Conservation (phyloP, 768 basidiomycete species). For the Mrakia hoshinonis region DNA sequence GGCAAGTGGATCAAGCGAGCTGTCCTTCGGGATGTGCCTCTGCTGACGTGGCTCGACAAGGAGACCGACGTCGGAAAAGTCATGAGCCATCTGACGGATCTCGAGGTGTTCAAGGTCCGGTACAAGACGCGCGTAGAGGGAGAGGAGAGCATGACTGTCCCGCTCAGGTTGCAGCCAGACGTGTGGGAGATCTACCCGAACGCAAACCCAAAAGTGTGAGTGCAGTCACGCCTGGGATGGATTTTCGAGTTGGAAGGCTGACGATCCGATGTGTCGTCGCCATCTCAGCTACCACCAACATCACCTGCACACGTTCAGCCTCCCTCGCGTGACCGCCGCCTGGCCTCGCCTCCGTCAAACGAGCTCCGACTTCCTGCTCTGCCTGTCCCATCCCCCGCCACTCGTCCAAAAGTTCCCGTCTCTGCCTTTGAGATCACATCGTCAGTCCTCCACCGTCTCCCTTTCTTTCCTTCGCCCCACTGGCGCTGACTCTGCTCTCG, state of each 20-base stretch:
- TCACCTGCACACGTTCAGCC: conserved; percentile 17
- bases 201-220: conserved; percentile 20
- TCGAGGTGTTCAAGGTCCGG: conserved; percentile 24
- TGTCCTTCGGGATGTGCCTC: conserved; percentile 17
- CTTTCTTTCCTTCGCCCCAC: neutral
- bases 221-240: neutral
- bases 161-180: neutral
- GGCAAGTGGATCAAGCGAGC: conserved; percentile 19
- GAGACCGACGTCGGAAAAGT: neutral
- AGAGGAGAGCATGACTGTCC: neutral
- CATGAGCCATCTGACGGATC: neutral
- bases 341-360: conserved; percentile 23
- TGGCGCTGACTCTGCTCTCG: neutral
- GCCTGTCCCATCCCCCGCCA: conserved; percentile 16
- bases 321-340: neutral
- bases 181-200: conserved; percentile 17
- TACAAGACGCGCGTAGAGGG: neutral
- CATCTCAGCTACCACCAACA: conserved; percentile 22
- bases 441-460: neutral
- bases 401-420: neutral
- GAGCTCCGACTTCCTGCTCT: conserved; percentile 21
- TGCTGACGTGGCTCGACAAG: neutral
- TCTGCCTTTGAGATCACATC: conserved; percentile 21
- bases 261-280: too few relatives aligned
- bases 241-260: neutral